Evolutionary conservation across 805 yeast species (phyloP), one percentile per base, ranked within the genome.

Genomic region (Citeromyces nyonsensis): DNA sequence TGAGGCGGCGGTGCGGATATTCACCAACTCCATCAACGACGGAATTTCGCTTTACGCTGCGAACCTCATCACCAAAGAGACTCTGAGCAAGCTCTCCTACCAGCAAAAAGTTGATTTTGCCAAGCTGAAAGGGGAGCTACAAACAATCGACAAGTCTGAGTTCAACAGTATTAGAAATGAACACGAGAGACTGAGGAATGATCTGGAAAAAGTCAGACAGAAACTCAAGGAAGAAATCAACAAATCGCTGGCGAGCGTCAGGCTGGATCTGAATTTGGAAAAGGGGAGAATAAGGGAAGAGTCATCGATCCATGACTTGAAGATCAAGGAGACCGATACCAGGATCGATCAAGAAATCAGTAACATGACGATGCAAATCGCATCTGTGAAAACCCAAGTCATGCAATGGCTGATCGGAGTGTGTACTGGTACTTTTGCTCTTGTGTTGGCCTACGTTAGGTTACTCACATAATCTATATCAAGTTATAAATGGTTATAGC

Each of bases 361-460:
- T 26, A 88, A 91, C 49, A 82, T 91, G 72, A 86, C 82, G 54
- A 82, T 86, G 64, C 95, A 88, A 55, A 85, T 91, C 42, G 95
- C 91, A 47, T 74, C 83, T 29, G 95, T 88, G 24, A 91, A 91
- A 58, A 83, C 95, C 2, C 96, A 91, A 52, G 96, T 91, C 32
- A 72, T 85, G 76, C 98, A 91, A 56, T 91, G 98, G 98, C 66
- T 91, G 40, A 84, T 91, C 44, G 97, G 97, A 63, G 96, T 91
- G 12, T 82, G 94, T 49, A 86, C 97, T 2, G 98, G 97, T 79
- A 82, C 96, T 1, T 83, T 88, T 56, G 97, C 97, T 10, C 64
- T 91, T 36, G 80, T 91, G 33, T 58, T 88, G 44, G 96, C 97
- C 1, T 91, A 91, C 51, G 82, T 86, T 32, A 67, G 98, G 44